Evolutionary conservation across 1,139 yeast genomes (phyloP), one percentile per base, ranked within the genome.

Genomic region (Blastobotrys buckinghamii): DNA sequence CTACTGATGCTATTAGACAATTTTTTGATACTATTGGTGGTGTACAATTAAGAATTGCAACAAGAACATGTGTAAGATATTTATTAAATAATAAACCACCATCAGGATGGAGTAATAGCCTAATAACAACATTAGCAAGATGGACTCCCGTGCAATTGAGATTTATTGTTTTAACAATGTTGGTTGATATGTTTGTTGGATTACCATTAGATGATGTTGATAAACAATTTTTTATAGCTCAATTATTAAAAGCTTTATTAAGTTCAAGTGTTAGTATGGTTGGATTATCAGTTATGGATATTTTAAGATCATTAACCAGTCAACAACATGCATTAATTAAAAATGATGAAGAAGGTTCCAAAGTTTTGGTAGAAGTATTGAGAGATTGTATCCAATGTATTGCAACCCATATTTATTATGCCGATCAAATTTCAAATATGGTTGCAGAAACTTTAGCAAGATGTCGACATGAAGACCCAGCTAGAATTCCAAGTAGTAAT

Each of bases 91-190:
- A 56, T 22, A 42, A 54, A 15, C 45, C 52, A 12, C 48, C 71
- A 55, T 56, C 59, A 10, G 57, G 57, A 7, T 83, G 90, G 90
- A 72, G 79, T 1, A 71, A 75, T 26, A 66, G 73, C 2, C 72
- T 89, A 48, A 68, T 87, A 44, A 84, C 81, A 54, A 71, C 81
- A 55, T 77, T 87, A 51, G 79, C 64, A 10, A 77, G 79, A 41
- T 88, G 92, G 80, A 78, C 88, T 7, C 97, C 96, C 0, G 95
- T 92, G 16, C 97, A 89, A 61, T 71, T 88, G 53, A 73, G 98
- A 55, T 90, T 87, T 64, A 71, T 84, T 38, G 77, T 86, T 5
- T 72, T 86, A 46, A 64, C 73, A 12, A 61, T 75, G 1, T 59
- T 77, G 36, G 71, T 76, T 4, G 64, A 62, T 30, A 53, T 54